A percentile compares a stretch with the other conserved stretches of the same genome.
These are phyloP conservation scores for Sporothrix mexicana DNA, from an alignment of 2,329 filamentous ascomycete genomes.

Conservation along the genomic window DNA sequence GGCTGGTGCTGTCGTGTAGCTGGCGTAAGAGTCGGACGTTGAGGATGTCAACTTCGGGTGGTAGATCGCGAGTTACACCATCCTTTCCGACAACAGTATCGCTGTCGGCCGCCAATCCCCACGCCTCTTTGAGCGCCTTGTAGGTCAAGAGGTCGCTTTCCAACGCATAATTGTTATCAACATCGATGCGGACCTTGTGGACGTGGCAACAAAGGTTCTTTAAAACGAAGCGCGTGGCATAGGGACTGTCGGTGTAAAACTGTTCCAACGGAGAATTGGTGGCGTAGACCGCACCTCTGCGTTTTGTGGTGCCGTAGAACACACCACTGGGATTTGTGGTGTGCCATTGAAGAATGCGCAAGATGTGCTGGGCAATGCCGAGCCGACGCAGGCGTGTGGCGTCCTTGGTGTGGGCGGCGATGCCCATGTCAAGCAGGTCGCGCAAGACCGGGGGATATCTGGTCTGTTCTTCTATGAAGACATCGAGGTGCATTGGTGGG, in stretches of 20 bases:
- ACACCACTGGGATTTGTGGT: slow-evolving; percentile 45
- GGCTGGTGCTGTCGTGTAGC: slow-evolving; percentile 64
- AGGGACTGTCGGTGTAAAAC: slow-evolving; percentile 57
- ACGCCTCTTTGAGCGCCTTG: slow-evolving; percentile 50
- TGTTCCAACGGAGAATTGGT: slow-evolving; percentile 38
- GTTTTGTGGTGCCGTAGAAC: slow-evolving; percentile 36
- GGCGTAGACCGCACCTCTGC: slow-evolving; percentile 23
- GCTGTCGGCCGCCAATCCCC: slow-evolving; percentile 46
- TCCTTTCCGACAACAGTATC: not conserved
- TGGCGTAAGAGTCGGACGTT: slow-evolving; percentile 58
- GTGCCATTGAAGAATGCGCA: slow-evolving; percentile 61
- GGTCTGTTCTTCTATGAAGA: slow-evolving; percentile 61
- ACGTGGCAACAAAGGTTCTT: slow-evolving; percentile 57
- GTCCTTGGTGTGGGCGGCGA: slow-evolving; percentile 63
- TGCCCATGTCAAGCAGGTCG: slow-evolving; percentile 55
- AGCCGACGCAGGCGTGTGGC: slow-evolving; percentile 54
- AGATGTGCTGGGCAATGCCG: slow-evolving; percentile 59
- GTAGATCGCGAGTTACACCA: slow-evolving; percentile 43
- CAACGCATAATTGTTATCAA: slow-evolving; percentile 56
- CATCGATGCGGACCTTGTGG: slow-evolving; percentile 54
- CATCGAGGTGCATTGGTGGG: slow-evolving; percentile 62
- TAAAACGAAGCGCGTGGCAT: slow-evolving; percentile 64
- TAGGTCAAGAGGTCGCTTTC: slow-evolving; percentile 59
- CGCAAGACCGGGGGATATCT: slow-evolving; percentile 48
- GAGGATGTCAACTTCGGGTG: slow-evolving; percentile 56